Base-by-base conservation (phyloP, 2,329 filamentous ascomycete genomes). In the Ceratocystiopsis minuta region DNA sequence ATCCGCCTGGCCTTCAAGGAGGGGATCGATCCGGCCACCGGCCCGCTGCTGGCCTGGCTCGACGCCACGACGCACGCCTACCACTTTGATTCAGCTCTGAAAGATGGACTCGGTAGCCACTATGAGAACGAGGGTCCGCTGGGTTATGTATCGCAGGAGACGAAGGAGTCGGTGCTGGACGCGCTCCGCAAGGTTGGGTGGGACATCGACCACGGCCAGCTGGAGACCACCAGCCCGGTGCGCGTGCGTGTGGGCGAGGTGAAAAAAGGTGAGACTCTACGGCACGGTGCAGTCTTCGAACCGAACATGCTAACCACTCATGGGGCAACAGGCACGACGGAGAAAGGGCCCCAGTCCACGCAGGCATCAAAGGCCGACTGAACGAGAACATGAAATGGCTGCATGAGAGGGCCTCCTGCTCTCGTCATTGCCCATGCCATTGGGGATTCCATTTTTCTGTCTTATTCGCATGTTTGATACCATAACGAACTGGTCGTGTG, bases 1-100 rank as follows among this genome's bases (percentile, higher is more conserved):
- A 77, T 87, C 47, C 67, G 54, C 32, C 50, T 60, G 34, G 57
- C 78, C 12, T 55, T 88, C 37, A 84, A 83, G 55, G 65, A 70
- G 42, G 64, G 60, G 3, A 68, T 65, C 16, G 38, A 69, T 16
- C 50, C 49, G 38, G 48, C 49, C 44, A 46, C 48, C 10, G 50
- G 44, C 34, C 50, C 55, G 14, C 46, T 65, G 4, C 44, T 54
- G 43, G 55, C 59, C 3, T 59, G 64, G 51, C 58, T 64, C 42
- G 55, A 58, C 39, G 62, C 60, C 6, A 59, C 71, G 36, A 53
- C 65, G 53, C 60, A 61, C 45, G 47, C 51, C 4, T 60, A 57
- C 46, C 52, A 59, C 46, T 60, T 60, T 39, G 57, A 59, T 42
- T 52, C 53, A 38, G 57, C 55, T 17, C 52, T 59, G 16, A 56